Conservation (phyloP, 2,329 filamentous ascomycete genomes). For the Didymella keratinophila region DNA sequence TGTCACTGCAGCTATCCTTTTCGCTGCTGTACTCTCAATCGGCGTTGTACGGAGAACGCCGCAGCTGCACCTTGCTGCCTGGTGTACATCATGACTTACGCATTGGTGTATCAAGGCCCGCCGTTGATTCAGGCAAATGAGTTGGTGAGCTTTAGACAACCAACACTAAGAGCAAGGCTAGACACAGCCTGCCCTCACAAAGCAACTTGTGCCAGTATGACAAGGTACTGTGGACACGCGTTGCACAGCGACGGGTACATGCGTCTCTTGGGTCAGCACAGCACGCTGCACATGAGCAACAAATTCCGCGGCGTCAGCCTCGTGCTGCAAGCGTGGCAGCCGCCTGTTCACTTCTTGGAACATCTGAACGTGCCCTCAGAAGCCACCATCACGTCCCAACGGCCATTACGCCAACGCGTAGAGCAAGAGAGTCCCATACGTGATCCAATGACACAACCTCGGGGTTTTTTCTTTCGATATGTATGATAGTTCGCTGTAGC, state of each 20-base stretch:
- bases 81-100: background rate
- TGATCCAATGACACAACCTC: too few relatives aligned
- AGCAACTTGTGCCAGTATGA: background rate
- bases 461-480: too few relatives aligned
- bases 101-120: background rate
- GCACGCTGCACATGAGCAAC: background rate
- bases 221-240: background rate
- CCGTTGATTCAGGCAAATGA: background rate
- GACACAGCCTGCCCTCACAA: background rate
- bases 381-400: background rate
- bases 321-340: constrained; percentile 14
- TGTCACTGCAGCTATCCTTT: constrained; percentile 5
- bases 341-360: background rate
- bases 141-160: background rate
- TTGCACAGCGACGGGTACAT: constrained; percentile 6
- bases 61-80: background rate
- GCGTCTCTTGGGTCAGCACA: background rate
- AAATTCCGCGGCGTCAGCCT: background rate
- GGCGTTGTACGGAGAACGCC: background rate
- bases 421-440: background rate
- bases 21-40: background rate
- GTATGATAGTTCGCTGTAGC: too few relatives aligned
- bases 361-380: background rate
- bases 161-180: background rate
- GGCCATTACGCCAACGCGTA: background rate